Conservation (phyloP, 805 yeast genomes). For the Candida arabinofermentans region DNA sequence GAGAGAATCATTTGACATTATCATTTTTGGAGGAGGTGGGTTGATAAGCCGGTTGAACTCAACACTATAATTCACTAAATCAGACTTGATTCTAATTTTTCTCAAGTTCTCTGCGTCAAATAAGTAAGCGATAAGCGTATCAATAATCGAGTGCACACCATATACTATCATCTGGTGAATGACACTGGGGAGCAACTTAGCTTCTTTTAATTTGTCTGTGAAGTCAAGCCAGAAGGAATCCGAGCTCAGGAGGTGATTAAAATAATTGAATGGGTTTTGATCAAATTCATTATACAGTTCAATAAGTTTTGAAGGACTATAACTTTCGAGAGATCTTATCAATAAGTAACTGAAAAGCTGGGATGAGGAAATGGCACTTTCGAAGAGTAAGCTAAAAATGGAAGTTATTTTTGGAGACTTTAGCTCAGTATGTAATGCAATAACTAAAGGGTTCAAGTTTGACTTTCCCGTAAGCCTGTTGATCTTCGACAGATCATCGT, state of each 20-base stretch:
- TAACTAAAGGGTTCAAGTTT: slow-evolving; percentile 5
- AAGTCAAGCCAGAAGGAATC: slow-evolving; percentile 21
- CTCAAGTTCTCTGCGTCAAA: slow-evolving; percentile 1
- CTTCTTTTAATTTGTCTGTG: slow-evolving; percentile 5
- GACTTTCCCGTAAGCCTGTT: slow-evolving; percentile 3
- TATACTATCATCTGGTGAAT: slow-evolving; percentile 19
- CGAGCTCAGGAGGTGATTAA: slow-evolving; percentile 7
- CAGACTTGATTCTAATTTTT: slow-evolving; percentile 1
- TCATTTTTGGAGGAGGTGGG: neutral
- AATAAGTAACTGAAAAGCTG: slow-evolving; percentile 19
- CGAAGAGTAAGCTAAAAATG: slow-evolving; percentile 14
- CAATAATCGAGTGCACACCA: slow-evolving; percentile 23
- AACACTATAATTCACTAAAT: slow-evolving; percentile 6
- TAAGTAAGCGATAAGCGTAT: slow-evolving; percentile 12
- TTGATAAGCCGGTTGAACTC: slow-evolving; percentile 10
- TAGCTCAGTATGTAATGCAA: slow-evolving; percentile 9
- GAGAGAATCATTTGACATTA: slow-evolving; percentile 2
- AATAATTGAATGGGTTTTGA: slow-evolving; percentile 9
- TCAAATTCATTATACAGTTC: slow-evolving; percentile 7
- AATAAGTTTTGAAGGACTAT: slow-evolving; percentile 13
- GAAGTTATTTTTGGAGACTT: slow-evolving; percentile 11
- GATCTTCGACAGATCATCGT: slow-evolving; percentile 5
- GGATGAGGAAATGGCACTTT: slow-evolving; percentile 12
- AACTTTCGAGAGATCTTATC: slow-evolving; percentile 20
- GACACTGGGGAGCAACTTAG: slow-evolving; percentile 11